A percentile compares a stretch with the other conserved stretches of the same genome.
These are phyloP conservation scores for Strigomonas culicis DNA, from an alignment of 208 protist species.

Conservation along the genomic window DNA sequence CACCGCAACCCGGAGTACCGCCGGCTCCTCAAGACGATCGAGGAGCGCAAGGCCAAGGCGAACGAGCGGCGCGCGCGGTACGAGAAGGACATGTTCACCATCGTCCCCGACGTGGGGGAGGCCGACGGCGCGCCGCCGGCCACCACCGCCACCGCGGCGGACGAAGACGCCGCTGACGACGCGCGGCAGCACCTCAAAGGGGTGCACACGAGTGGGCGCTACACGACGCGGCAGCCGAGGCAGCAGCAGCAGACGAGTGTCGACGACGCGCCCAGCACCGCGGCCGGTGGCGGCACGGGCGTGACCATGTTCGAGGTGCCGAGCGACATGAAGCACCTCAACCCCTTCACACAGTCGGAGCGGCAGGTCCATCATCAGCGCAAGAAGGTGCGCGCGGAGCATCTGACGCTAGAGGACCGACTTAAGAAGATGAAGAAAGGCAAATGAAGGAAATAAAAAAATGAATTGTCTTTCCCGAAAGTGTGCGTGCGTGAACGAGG, in stretches of 20 bases:
- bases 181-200: conserved; percentile 56
- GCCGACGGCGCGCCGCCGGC: conserved; percentile 4
- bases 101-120: conserved; percentile 55
- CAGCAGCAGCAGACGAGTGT: conserved; percentile 6
- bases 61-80: conserved; percentile 60
- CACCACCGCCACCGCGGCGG: background rate
- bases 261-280: background rate
- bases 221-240: conserved; percentile 8
- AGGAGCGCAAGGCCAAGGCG: conserved; percentile 69
- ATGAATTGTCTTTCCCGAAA: background rate
- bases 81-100: conserved; percentile 70
- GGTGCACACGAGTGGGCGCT: conserved; percentile 76
- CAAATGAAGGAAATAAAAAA: conserved; percentile 8
- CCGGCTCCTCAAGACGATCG: conserved; percentile 74
- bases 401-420: conserved; percentile 72
- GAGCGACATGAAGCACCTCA: conserved; percentile 28
- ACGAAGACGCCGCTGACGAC: conserved; percentile 34
- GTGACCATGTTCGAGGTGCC: conserved; percentile 79
- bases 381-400: conserved; percentile 63
- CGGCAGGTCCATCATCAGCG: conserved; percentile 72
- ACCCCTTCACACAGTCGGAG: conserved; percentile 56
- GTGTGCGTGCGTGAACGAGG: background rate
- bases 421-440: conserved; percentile 31
- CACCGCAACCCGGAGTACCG: conserved; percentile 76
- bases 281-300: conserved; percentile 15